Evolutionary conservation across 129 eudicot genomes (phyloP).

Genomic region (Artemisia tridentata): DNA sequence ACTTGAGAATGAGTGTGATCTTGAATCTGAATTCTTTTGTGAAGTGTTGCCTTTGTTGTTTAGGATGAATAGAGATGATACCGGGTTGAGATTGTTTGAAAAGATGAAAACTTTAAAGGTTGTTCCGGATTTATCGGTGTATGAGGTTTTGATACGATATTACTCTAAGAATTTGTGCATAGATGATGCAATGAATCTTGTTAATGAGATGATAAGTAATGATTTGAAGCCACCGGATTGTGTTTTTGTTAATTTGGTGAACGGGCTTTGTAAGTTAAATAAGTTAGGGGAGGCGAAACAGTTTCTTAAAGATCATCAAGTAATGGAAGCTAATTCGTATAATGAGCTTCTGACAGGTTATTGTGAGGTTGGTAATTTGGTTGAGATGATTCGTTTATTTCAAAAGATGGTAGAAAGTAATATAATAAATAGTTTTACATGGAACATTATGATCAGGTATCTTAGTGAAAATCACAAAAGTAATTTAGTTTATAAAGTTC

Average conservation of each 20-base stretch:
- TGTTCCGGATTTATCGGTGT: conserved; percentile 48
- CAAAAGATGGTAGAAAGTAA: conserved; percentile 46
- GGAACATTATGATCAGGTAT: conserved; percentile 58
- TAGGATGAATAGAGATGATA: conserved; percentile 36
- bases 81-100: conserved; percentile 46
- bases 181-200: conserved; percentile 51
- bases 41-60: conserved; percentile 51
- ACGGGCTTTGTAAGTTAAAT: conserved; percentile 47
- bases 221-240: conserved; percentile 39
- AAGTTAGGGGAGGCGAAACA: conserved; percentile 42
- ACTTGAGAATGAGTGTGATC: conserved; percentile 44
- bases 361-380: conserved; percentile 33
- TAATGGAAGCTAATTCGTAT: conserved; percentile 34
- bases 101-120: conserved; percentile 55
- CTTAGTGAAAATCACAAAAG: conserved; percentile 34
- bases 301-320: conserved; percentile 44
- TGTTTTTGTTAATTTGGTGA: conserved; percentile 46
- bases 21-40: conserved; percentile 43
- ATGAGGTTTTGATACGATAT: conserved; percentile 45
- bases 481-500: conserved; percentile 40
- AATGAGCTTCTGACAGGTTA: conserved; percentile 55
- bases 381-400: conserved; percentile 42
- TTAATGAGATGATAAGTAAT: conserved; percentile 46
- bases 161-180: conserved; percentile 38
- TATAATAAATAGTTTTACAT: conserved; percentile 41